Conservation (phyloP, 768 basidiomycete species). For the Russula virescens region DNA sequence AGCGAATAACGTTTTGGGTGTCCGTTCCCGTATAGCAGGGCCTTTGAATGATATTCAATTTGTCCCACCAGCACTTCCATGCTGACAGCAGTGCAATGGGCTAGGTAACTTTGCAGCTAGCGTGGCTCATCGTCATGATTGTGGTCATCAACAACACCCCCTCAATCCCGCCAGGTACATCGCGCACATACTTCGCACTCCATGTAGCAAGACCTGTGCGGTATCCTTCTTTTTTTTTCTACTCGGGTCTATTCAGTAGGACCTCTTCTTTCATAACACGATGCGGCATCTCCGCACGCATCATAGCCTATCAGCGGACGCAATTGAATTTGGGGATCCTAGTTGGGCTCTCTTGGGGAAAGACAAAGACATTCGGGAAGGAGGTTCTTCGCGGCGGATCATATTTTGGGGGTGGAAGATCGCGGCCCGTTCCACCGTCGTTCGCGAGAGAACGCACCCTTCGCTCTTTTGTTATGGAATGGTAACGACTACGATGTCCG, state of each 20-base stretch:
- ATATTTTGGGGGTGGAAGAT: not conserved
- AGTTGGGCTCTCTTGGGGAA: not conserved
- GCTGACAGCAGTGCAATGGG: not conserved
- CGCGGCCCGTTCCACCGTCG: not conserved
- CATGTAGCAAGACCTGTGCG: too few relatives aligned
- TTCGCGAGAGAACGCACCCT: not conserved
- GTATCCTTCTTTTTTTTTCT: not conserved
- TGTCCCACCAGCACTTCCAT: not conserved
- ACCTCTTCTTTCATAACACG: too few relatives aligned
- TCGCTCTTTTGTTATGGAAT: not conserved
- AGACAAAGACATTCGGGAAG: not conserved
- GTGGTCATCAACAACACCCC: too few relatives aligned
- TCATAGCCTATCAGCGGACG: not conserved
- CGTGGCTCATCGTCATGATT: not conserved
- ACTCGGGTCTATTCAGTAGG: not conserved
- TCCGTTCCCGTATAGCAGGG: not conserved
- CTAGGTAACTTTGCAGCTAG: not conserved
- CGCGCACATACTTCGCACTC: not conserved
- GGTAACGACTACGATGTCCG: not conserved
- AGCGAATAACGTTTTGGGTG: constrained; percentile 1
- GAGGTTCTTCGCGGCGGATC: not conserved
- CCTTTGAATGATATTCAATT: not conserved
- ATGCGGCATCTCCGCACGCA: too few relatives aligned
- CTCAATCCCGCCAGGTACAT: too few relatives aligned
- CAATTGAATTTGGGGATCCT: not conserved